These are phyloP conservation scores for Phytophthora brassicae DNA, from an alignment of 352 stramenopile species.

Conservation along the genomic window DNA sequence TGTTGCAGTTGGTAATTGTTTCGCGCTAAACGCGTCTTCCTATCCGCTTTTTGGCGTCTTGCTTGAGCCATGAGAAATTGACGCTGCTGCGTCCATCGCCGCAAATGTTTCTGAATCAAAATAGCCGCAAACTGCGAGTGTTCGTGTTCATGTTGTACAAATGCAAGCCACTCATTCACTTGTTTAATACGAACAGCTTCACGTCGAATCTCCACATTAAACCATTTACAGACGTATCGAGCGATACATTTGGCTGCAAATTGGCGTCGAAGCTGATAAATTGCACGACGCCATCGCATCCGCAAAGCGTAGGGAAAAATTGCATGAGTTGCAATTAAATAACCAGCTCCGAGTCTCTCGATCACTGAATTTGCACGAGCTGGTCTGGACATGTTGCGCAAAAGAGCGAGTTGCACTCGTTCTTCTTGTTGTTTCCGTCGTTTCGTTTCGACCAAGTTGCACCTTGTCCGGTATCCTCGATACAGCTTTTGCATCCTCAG, in stretches of 20 bases:
- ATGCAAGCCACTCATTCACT: conserved; percentile 28
- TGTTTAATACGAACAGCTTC: conserved; percentile 17
- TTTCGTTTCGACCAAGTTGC: conserved; percentile 9
- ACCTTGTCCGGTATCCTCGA: conserved; percentile 37
- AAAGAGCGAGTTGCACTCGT: conserved; percentile 34
- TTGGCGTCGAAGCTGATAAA: conserved; percentile 24
- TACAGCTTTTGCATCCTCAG: conserved; percentile 46
- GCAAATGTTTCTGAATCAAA: conserved; percentile 51
- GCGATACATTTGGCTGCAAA: conserved; percentile 19
- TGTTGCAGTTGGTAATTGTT: conserved; percentile 26
- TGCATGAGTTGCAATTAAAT: conserved; percentile 40
- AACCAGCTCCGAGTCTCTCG: conserved; percentile 45
- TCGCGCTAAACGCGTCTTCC: conserved; percentile 22
- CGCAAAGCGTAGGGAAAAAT: conserved; percentile 51
- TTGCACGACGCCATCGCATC: conserved; percentile 30
- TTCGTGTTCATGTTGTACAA: conserved; percentile 30
- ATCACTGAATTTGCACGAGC: conserved; percentile 48
- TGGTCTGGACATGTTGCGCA: conserved; percentile 41
- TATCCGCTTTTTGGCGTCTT: conserved; percentile 36
- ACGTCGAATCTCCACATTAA: conserved; percentile 12
- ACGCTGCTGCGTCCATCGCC: conserved; percentile 50
- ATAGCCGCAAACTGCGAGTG: conserved; percentile 23
- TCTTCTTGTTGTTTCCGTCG: conserved; percentile 28
- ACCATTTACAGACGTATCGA: conserved; percentile 22
- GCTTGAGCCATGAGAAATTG: conserved; percentile 35